Conservation (phyloP, 441 rosid species). For the Hura crepitans region DNA sequence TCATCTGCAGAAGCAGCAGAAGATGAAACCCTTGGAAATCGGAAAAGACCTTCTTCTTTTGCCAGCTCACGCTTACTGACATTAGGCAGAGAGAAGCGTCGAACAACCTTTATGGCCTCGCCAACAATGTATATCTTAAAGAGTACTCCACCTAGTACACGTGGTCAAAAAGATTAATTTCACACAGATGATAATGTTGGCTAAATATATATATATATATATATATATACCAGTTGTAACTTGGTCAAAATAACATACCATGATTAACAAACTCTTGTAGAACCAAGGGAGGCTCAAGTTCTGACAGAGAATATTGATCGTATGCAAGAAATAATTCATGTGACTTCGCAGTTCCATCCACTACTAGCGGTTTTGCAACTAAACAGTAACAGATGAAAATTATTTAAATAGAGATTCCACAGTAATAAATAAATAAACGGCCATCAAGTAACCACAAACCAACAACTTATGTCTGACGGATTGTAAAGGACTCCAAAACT, state of each 20-base stretch:
- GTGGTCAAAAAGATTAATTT: not conserved
- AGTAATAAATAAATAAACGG: not conserved
- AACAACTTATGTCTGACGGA: not conserved
- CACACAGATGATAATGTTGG: not conserved
- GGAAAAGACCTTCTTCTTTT: slow-evolving; percentile 53
- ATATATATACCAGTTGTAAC: too few relatives aligned
- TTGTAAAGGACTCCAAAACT: not conserved
- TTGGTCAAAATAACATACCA: slow-evolving; percentile 33
- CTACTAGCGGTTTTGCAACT: slow-evolving; percentile 88
- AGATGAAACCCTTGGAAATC: slow-evolving; percentile 86
- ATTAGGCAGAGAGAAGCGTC: slow-evolving; percentile 80
- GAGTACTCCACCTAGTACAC: slow-evolving; percentile 64
- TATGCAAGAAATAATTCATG: slow-evolving; percentile 66
- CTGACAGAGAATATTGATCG: slow-evolving; percentile 60
- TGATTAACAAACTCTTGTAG: slow-evolving; percentile 94
- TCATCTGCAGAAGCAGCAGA: slow-evolving; percentile 85
- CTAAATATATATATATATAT: too few relatives aligned
- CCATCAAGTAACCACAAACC: not conserved
- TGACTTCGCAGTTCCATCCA: slow-evolving; percentile 88
- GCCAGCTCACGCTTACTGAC: slow-evolving; percentile 50
- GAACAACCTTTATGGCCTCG: slow-evolving; percentile 72
- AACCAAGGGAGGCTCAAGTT: slow-evolving; percentile 82
- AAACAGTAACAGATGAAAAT: slow-evolving; percentile 18
- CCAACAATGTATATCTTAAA: slow-evolving; percentile 79
- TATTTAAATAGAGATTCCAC: not conserved